Evolutionary conservation across 176 grass and related monocot species (phyloP).

Genomic region (Neostapfia colusana): DNA sequence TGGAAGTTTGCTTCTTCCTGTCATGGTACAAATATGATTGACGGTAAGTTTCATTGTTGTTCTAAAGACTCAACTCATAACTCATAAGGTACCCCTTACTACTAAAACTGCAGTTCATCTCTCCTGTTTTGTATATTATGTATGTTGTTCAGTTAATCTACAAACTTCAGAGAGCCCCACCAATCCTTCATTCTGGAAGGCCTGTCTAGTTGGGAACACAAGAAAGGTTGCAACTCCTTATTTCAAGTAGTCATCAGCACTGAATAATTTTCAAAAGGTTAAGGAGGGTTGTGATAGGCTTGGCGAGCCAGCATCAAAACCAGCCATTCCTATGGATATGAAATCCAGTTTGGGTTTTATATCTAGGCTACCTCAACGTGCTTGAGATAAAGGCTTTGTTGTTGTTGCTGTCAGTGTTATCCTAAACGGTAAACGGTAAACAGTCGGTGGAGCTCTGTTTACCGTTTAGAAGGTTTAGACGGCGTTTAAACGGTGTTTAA

Average conservation of each 20-base stretch:
- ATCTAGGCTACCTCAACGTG: too few species aligned
- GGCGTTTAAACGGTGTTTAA: too few species aligned
- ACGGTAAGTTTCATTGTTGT: not conserved
- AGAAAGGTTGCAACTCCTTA: not conserved
- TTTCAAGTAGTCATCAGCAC: not conserved
- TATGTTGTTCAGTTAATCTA: not conserved
- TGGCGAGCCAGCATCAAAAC: too few species aligned
- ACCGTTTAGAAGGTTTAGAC: too few species aligned
- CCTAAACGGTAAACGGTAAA: too few species aligned
- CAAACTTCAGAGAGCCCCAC: not conserved
- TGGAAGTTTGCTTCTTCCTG: conserved; percentile 82
- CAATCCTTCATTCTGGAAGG: not conserved
- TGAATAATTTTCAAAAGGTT: not conserved
- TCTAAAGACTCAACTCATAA: not conserved
- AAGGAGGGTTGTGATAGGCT: too few species aligned
- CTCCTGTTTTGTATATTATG: not conserved
- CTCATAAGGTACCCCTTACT: not conserved
- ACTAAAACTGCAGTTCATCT: not conserved
- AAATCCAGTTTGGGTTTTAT: too few species aligned
- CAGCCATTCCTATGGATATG: too few species aligned
- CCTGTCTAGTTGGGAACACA: not conserved
- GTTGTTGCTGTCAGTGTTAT: too few species aligned
- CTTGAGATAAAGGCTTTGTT: too few species aligned
- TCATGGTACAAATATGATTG: conserved; percentile 26
- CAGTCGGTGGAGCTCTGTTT: too few species aligned